Percentiles rank a stretch among this genome's conserved stretches.
These are phyloP conservation scores for Phialocephala sp. DNA, from an alignment of 2,329 filamentous ascomycete species.

Conservation along the genomic window DNA sequence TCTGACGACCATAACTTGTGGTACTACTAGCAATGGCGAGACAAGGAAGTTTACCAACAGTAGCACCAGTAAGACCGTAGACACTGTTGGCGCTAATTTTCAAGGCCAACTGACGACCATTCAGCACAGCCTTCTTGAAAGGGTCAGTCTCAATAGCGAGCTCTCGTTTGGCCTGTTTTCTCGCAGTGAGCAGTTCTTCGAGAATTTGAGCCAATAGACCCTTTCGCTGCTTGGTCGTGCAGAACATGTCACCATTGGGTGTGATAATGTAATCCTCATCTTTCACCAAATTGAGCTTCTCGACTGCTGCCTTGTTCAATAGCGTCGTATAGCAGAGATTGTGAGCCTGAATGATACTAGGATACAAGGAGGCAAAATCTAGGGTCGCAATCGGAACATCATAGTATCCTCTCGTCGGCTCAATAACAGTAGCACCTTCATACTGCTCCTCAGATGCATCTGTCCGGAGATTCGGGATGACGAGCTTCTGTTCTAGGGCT, in stretches of 20 bases:
- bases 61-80: slow-evolving; percentile 95
- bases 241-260: slow-evolving; percentile 92
- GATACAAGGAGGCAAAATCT: slow-evolving; percentile 98
- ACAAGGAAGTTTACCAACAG: slow-evolving; percentile 93
- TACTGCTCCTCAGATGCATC: slow-evolving; percentile 85
- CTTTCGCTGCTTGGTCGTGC: slow-evolving; percentile 86
- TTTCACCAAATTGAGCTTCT: slow-evolving; percentile 78
- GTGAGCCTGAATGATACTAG: slow-evolving; percentile 98
- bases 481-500: slow-evolving; percentile 88
- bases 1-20: slow-evolving; percentile 94
- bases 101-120: slow-evolving; percentile 93
- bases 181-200: slow-evolving; percentile 86
- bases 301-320: slow-evolving; percentile 77
- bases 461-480: slow-evolving; percentile 84
- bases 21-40: slow-evolving; percentile 95
- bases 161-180: slow-evolving; percentile 94
- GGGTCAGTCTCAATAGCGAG: slow-evolving; percentile 87
- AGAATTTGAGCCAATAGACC: slow-evolving; percentile 93
- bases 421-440: slow-evolving; percentile 96
- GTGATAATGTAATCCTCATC: slow-evolving; percentile 97
- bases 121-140: slow-evolving; percentile 97
- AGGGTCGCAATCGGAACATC: slow-evolving; percentile 94
- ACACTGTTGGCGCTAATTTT: slow-evolving; percentile 98
- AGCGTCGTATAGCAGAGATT: slow-evolving; percentile 98
- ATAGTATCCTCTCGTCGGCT: slow-evolving; percentile 92